Evolutionary conservation across 2,329 filamentous ascomycete species (phyloP).

Genomic region (Fusarium camptoceras): DNA sequence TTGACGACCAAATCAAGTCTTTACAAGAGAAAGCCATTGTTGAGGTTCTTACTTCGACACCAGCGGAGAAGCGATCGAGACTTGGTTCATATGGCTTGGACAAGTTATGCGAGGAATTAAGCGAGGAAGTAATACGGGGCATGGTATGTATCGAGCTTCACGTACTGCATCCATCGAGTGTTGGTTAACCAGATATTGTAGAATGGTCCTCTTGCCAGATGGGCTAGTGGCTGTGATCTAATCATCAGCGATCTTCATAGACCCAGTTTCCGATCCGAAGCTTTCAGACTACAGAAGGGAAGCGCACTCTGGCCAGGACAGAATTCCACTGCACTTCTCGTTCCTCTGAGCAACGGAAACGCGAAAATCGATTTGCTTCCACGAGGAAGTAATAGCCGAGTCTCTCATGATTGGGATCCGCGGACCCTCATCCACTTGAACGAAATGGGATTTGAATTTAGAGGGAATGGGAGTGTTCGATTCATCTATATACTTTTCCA

Average conservation of each 20-base stretch:
- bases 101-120: slow-evolving; percentile 22
- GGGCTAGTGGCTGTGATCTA: slow-evolving; percentile 13
- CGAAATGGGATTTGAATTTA: slow-evolving; percentile 34
- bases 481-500: slow-evolving; percentile 39
- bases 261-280: slow-evolving; percentile 31
- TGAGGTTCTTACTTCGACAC: slow-evolving; percentile 30
- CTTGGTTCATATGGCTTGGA: slow-evolving; percentile 26
- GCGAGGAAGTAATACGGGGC: slow-evolving; percentile 22
- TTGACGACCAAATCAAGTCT: slow-evolving; percentile 13
- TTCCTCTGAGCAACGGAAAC: slow-evolving; percentile 27
- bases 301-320: slow-evolving; percentile 25
- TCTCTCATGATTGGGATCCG: slow-evolving; percentile 29
- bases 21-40: slow-evolving; percentile 27
- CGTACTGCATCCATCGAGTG: neutral
- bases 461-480: slow-evolving; percentile 31
- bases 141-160: slow-evolving; percentile 16
- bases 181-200: slow-evolving; percentile 2
- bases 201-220: slow-evolving; percentile 8
- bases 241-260: slow-evolving; percentile 27
- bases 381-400: slow-evolving; percentile 10
- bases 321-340: slow-evolving; percentile 19
- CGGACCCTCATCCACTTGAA: slow-evolving; percentile 31
- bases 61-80: slow-evolving; percentile 19
- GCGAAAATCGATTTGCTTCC: slow-evolving; percentile 27
- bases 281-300: slow-evolving; percentile 34